Evolutionary conservation across 177 flowering plant genomes (phyloP), one percentile per base, ranked within the genome.

Genomic region (Vitis hybrid): DNA sequence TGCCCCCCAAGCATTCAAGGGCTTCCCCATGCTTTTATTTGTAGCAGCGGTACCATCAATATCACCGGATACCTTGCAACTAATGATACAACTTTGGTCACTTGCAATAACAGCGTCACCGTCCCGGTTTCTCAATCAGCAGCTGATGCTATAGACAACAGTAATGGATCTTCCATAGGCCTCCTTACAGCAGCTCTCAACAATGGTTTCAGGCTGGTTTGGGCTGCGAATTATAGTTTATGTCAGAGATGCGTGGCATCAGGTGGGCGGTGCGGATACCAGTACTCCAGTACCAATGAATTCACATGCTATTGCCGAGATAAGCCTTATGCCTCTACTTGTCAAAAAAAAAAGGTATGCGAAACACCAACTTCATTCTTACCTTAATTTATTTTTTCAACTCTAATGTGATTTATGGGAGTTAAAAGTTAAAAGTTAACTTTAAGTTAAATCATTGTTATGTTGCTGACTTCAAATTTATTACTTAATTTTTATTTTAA

Each of bases 241-340:
- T 84, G 84, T 52, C n/a, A 23, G 0, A 17, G 1, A 2, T 79
- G 83, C 57, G 48, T 11, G 4, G 10, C 5, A 2, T 72, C 79
- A 6, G 73, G 70, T 5, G 84, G 86, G 19, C 57, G 5, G 61
- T 84, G 87, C 59, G 87, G 84, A 13, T 64, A 49, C 48, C 19
- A 75, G 26, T n/a, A n/a, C n/a, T 23, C 26, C 3, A 15, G 9
- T 26, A 49, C 80, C 0, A 19, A 21, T 50, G 64, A 26, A 1
- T 83, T 83, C 70, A 19, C 52, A 19, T 84, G 87, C 65, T 75
- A 56, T 52, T 81, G 87, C 32, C 1, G 19, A 1, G 49, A 76
- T 63, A 52, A 65, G 52, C 0, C 79, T 21, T 69, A 34, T 21
- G 11, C 68, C 10, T 40, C 54, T 1, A 54, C 63, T 0, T 70